Evolutionary conservation across 2,329 filamentous ascomycete genomes (phyloP).

Genomic region (Ceratocystis ficicola): DNA sequence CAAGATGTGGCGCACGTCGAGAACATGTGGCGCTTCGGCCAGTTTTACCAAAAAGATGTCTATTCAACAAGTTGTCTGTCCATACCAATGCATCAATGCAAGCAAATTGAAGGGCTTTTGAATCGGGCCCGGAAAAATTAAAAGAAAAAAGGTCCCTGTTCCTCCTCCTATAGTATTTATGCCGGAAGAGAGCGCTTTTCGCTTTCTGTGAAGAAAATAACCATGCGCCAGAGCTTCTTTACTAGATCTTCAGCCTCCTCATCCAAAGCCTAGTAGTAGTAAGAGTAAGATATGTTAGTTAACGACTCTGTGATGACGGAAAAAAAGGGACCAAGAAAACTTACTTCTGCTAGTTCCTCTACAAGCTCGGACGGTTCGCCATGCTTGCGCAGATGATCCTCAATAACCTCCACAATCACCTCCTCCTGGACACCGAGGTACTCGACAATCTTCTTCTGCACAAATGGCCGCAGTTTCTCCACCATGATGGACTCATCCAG

Average conservation of each 20-base stretch:
- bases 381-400: slow-evolving; percentile 69
- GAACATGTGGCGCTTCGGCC: background rate
- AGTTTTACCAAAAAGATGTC: background rate
- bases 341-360: slow-evolving; percentile 70
- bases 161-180: slow-evolving; percentile 29
- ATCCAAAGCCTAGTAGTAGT: slow-evolving; percentile 56
- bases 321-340: slow-evolving; percentile 28
- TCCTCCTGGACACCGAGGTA: slow-evolving; percentile 94
- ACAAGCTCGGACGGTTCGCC: slow-evolving; percentile 67
- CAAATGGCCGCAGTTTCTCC: slow-evolving; percentile 83
- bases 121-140: background rate
- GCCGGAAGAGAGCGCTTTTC: slow-evolving; percentile 78
- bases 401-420: slow-evolving; percentile 82
- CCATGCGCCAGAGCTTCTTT: slow-evolving; percentile 96
- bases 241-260: slow-evolving; percentile 90
- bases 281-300: background rate
- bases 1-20: background rate
- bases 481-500: slow-evolving; percentile 69
- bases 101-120: background rate
- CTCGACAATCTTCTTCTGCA: slow-evolving; percentile 97
- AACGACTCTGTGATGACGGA: slow-evolving; percentile 3
- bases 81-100: background rate
- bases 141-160: background rate
- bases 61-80: background rate
- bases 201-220: slow-evolving; percentile 93